Base-by-base conservation (phyloP, 2,329 filamentous ascomycete species). In the Colletotrichum sp. region DNA sequence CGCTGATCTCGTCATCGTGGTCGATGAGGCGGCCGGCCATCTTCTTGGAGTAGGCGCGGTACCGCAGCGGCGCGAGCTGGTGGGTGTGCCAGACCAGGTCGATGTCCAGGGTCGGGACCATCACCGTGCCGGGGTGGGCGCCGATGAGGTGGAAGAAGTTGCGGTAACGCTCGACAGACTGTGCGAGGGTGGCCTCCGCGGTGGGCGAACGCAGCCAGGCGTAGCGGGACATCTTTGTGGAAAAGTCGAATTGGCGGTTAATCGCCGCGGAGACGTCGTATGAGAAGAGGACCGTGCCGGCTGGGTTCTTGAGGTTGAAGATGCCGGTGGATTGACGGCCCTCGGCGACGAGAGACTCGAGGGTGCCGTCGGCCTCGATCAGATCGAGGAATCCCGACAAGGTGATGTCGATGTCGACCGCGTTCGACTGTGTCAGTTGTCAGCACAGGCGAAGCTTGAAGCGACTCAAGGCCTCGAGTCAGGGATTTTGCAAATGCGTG, bases 71-170 rank as follows among this genome's bases (percentile, higher is more conserved):
- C 2, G 81, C 82, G 63, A 83, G 83, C 69, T 87, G 86, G 67
- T 88, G 85, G 0, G 87, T 88, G 64, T 87, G 85, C 87, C 86
- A 88, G 1, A 82, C 82, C 0, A 88, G 79, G 74, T 88, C 86
- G 22, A 88, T 83, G 73, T 87, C 86, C 6, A 86, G 77, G 0
- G 86, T 87, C 0, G 87, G 86, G 3, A 87, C 86, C 6, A 85
- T 75, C 16, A 81, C 83, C 12, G 30, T 80, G 8, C 71, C 71
- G 7, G 80, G 79, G 69, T 84, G 79, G 1, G 78, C 71, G 36
- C 78, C 79, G 52, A 87, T 77, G 5, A 88, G 81, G 12, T 78
- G 78, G 49, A 87, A 78, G 71, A 87, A 87, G 34, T 82, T 81
- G 16, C 77, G 75, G 74, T 89, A 89, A 4, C 87, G 83, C 4